phyloP scores from a whole-genome alignment of 2,329 filamentous ascomycete genomes.

The Paecilomyces fulvus region DNA sequence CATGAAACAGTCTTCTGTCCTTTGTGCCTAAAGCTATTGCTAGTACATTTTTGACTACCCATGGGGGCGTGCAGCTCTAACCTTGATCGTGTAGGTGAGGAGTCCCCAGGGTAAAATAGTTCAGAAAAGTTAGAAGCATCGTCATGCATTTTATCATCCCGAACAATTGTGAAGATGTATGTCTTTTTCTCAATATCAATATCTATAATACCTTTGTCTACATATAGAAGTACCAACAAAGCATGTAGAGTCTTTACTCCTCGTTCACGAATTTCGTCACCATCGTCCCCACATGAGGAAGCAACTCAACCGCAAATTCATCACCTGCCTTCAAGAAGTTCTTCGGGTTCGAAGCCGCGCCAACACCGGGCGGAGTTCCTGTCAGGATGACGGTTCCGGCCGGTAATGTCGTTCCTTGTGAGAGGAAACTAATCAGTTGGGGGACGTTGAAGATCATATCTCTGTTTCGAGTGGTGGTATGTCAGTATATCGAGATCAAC shows the following conservation, averaged over 20 bases:
- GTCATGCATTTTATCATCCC: no score
- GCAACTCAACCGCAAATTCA: constrained; percentile 42
- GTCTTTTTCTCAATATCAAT: neutral
- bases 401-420: constrained; percentile 34
- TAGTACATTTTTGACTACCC: no score
- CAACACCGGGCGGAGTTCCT: constrained; percentile 36
- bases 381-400: constrained; percentile 37
- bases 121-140: no score
- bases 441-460: constrained; percentile 49
- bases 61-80: no score
- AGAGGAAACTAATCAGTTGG: constrained; percentile 32
- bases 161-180: neutral
- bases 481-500: no score
- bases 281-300: constrained; percentile 42
- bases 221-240: neutral
- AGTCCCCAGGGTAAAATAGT: no score
- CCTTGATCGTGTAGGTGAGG: no score
- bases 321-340: constrained; percentile 39
- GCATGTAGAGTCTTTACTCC: neutral
- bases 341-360: constrained; percentile 31
- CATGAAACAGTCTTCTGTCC: no score
- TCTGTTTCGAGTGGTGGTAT: constrained; percentile 20
- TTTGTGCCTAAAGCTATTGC: no score
- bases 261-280: constrained; percentile 36
- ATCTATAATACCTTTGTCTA: neutral